Percentiles rank a stretch among this genome's conserved stretches.
These are phyloP conservation scores for Ampelocalamus luodianensis DNA, from an alignment of 176 grass and related monocot genomes.

Conservation along the genomic window DNA sequence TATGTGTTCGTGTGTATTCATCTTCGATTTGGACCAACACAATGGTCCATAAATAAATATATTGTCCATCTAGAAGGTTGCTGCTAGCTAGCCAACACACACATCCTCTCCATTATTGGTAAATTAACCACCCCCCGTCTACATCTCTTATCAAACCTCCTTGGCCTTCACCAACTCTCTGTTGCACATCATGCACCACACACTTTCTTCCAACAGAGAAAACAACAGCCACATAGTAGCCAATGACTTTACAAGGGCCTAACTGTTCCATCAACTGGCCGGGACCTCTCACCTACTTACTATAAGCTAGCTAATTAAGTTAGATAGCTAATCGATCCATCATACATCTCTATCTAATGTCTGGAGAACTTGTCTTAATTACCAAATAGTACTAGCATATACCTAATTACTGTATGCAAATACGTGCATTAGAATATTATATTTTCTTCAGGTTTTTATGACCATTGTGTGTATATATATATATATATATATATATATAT, in stretches of 20 bases:
- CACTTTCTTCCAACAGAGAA: slow-evolving; percentile 17
- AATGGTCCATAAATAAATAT: not conserved
- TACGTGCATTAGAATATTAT: not conserved
- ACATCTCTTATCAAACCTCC: slow-evolving; percentile 45
- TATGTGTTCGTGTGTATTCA: too few species aligned
- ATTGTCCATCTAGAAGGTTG: slow-evolving; percentile 51
- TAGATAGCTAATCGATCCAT: slow-evolving; percentile 39
- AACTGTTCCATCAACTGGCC: slow-evolving; percentile 43
- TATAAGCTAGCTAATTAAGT: slow-evolving; percentile 1
- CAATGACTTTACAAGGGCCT: slow-evolving; percentile 27
- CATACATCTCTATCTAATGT: slow-evolving; percentile 21
- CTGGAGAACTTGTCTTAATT: not conserved
- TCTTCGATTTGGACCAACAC: too few species aligned
- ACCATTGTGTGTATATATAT: not conserved
- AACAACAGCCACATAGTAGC: slow-evolving; percentile 17
- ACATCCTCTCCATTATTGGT: not conserved
- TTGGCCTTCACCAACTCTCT: slow-evolving; percentile 23
- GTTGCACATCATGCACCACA: not conserved
- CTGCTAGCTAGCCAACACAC: not conserved
- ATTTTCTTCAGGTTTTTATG: not conserved
- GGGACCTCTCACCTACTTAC: slow-evolving; percentile 44
- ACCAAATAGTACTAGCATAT: not conserved
- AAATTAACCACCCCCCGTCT: not conserved
- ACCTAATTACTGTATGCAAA: not conserved
- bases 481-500: too few species aligned